These are phyloP conservation scores for Puccinia horiana DNA, from an alignment of 1,284 basidiomycete species.

Conservation along the genomic window DNA sequence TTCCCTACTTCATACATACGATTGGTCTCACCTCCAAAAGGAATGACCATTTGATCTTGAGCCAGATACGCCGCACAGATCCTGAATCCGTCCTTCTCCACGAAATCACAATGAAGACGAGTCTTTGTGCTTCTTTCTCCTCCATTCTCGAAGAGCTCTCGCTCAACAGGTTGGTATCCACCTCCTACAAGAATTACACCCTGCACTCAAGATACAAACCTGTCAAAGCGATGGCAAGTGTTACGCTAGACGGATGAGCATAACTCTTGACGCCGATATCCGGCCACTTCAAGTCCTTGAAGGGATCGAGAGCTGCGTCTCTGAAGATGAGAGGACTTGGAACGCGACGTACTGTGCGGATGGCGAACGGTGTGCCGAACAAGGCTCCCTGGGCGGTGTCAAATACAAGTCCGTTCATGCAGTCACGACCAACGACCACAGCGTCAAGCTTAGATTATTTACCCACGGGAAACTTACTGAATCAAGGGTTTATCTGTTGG, in stretches of 20 bases:
- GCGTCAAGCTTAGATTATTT: conserved; percentile 6
- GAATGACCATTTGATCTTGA: too few relatives aligned
- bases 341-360: background rate
- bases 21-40: too few relatives aligned
- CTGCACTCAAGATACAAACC: conserved; percentile 6
- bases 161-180: conserved; percentile 13
- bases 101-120: conserved; percentile 1
- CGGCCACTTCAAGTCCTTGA: conserved; percentile 10
- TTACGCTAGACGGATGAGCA: background rate
- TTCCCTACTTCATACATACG: too few relatives aligned
- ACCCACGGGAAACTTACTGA: conserved; percentile 16
- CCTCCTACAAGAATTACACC: background rate
- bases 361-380: background rate
- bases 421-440: conserved; percentile 14
- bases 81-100: too few relatives aligned
- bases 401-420: conserved; percentile 12
- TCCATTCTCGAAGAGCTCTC: background rate
- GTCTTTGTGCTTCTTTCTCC: background rate
- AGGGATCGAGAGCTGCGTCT: conserved; percentile 5
- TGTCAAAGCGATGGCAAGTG: background rate
- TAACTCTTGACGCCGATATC: conserved; percentile 6
- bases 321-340: conserved; percentile 1
- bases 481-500: conserved; percentile 20
- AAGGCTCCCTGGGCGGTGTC: conserved; percentile 3
- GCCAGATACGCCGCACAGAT: too few relatives aligned